Percentiles rank a stretch among this genome's conserved stretches.
Conservation (phyloP, 306 rosid species). For the Comarum palustre region DNA sequence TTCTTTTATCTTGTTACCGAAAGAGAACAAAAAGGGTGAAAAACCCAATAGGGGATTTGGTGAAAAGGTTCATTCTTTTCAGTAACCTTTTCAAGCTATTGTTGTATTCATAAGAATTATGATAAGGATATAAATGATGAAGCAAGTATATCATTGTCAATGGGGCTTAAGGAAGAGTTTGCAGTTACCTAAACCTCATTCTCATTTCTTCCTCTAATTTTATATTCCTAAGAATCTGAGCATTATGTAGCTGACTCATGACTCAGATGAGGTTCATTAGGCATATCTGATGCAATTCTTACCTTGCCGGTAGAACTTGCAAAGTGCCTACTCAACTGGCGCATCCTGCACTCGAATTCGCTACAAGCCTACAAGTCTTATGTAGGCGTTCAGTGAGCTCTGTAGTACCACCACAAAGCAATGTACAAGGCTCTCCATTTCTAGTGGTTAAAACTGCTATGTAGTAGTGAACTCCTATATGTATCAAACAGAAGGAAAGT, state of each 20-base stretch:
- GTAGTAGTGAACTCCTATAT: neutral
- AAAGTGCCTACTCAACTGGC: neutral
- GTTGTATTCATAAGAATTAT: slow-evolving; percentile 22
- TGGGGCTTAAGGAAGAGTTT: slow-evolving; percentile 3
- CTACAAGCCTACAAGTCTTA: neutral
- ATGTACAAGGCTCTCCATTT: neutral
- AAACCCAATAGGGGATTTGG: slow-evolving; percentile 13
- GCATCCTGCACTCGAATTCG: neutral
- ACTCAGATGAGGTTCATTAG: neutral
- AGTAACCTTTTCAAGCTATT: slow-evolving; percentile 20
- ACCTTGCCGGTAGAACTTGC: neutral
- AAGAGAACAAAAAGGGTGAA: neutral
- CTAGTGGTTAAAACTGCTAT: neutral
- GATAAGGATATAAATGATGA: slow-evolving; percentile 7
- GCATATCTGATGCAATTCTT: neutral
- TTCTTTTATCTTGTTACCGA: neutral
- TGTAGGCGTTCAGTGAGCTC: neutral
- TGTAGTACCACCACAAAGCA: neutral
- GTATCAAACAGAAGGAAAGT: neutral
- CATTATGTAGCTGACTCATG: neutral
- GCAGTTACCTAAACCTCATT: neutral
- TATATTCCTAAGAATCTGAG: neutral
- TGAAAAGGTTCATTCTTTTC: slow-evolving; percentile 20
- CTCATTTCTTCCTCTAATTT: neutral
- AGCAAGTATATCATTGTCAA: slow-evolving; percentile 1